Evolutionary conservation across 257 asterid species (phyloP).

Genomic region (Catharanthus roseus): DNA sequence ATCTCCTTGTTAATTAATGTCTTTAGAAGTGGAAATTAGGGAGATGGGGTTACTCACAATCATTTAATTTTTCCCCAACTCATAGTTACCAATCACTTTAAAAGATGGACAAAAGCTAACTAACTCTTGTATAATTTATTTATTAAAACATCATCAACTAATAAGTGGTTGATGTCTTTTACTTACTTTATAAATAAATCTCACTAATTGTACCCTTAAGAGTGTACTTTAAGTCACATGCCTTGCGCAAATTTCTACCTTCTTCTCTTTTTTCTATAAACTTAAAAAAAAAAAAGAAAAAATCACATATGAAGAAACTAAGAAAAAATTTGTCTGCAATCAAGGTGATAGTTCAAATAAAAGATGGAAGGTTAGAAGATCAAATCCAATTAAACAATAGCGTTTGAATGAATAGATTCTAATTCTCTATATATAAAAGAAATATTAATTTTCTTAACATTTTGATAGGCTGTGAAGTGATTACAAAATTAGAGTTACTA

Average conservation of each 20-base stretch:
- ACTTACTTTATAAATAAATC: background rate
- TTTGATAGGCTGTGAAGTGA: too few relatives aligned
- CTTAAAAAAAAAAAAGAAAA: background rate
- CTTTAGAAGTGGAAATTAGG: background rate
- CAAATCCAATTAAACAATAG: too few relatives aligned
- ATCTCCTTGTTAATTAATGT: background rate
- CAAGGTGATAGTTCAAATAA: too few relatives aligned
- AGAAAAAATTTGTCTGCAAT: too few relatives aligned
- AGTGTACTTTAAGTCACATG: slow-evolving; percentile 20
- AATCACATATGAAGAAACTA: background rate
- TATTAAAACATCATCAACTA: background rate
- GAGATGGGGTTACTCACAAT: background rate
- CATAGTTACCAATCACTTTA: slow-evolving; percentile 1
- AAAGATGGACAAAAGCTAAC: slow-evolving; percentile 10
- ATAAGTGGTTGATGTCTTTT: background rate
- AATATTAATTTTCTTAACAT: too few relatives aligned
- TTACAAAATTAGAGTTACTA: too few relatives aligned
- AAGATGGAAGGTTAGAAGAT: too few relatives aligned
- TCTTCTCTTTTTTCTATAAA: background rate
- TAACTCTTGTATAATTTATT: background rate
- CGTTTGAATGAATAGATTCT: too few relatives aligned
- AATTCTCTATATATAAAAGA: too few relatives aligned
- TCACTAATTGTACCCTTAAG: slow-evolving; percentile 8
- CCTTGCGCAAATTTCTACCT: background rate
- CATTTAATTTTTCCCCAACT: background rate